Evolutionary conservation across 345 rosid species (phyloP).

Genomic region (Moringa oleifera): DNA sequence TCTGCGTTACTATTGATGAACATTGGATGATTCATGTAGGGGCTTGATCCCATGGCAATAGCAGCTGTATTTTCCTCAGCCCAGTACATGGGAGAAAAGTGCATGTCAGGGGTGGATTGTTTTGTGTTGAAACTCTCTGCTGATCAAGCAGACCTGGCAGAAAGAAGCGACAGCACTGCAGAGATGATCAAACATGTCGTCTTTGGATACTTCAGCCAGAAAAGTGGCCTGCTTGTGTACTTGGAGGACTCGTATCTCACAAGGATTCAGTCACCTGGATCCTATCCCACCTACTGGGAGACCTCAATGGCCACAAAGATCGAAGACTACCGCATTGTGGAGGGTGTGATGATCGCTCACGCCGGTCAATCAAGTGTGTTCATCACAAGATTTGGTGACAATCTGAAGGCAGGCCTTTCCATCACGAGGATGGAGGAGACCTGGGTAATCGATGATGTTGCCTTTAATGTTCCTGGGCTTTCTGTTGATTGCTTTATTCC

Average conservation of each 20-base stretch:
- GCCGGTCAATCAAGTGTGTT: slow-evolving; percentile 63
- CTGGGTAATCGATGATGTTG: slow-evolving; percentile 84
- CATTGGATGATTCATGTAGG: slow-evolving; percentile 39
- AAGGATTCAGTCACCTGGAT: slow-evolving; percentile 82
- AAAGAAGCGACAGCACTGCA: slow-evolving; percentile 74
- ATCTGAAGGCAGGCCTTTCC: slow-evolving; percentile 59
- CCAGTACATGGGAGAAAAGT: slow-evolving; percentile 84
- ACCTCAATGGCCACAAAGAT: slow-evolving; percentile 75
- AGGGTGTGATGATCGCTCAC: slow-evolving; percentile 85
- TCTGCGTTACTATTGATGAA: neutral
- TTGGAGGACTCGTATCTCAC: slow-evolving; percentile 67
- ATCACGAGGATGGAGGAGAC: slow-evolving; percentile 79
- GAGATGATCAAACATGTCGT: slow-evolving; percentile 92
- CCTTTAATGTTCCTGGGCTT: slow-evolving; percentile 74
- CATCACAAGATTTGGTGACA: slow-evolving; percentile 84
- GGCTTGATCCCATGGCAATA: slow-evolving; percentile 85
- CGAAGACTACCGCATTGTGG: slow-evolving; percentile 64
- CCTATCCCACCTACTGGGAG: slow-evolving; percentile 84
- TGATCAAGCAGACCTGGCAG: slow-evolving; percentile 60
- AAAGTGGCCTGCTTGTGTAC: slow-evolving; percentile 67
- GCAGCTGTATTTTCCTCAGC: slow-evolving; percentile 75
- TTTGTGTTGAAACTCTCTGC: slow-evolving; percentile 78
- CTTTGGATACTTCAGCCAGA: slow-evolving; percentile 91
- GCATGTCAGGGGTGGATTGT: slow-evolving; percentile 53
- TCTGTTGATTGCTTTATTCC: slow-evolving; percentile 84